Percentiles rank a stretch among this genome's conserved stretches.
phyloP scores from a whole-genome alignment of 208 protist species.

The Trypanosoma cruzi region DNA sequence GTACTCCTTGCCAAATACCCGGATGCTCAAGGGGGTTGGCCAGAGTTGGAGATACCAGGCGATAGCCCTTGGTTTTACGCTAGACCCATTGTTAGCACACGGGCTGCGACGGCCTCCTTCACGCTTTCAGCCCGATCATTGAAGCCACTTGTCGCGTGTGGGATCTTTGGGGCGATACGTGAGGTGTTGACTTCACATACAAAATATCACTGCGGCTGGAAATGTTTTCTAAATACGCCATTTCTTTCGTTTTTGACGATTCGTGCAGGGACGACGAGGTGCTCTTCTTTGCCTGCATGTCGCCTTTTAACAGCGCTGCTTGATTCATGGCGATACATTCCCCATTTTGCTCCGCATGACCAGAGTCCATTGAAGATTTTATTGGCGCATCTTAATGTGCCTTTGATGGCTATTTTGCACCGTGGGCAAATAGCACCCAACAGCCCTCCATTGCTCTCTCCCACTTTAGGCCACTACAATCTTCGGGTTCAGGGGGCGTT shows the following conservation, averaged over 20 bases:
- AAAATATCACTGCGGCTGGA: constrained; percentile 31
- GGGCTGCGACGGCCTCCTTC: constrained; percentile 30
- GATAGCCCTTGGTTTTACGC: constrained; percentile 47
- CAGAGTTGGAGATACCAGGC: constrained; percentile 38
- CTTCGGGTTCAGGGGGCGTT: constrained; percentile 60
- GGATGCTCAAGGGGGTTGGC: constrained; percentile 80
- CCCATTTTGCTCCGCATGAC: constrained; percentile 51
- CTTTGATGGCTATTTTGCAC: constrained; percentile 57
- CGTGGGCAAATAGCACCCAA: constrained; percentile 31
- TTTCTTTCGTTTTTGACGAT: constrained; percentile 57
- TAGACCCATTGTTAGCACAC: constrained; percentile 25
- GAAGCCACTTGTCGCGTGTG: constrained; percentile 31
- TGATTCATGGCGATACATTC: constrained; percentile 64
- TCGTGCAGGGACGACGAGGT: constrained; percentile 28
- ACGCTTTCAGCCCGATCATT: constrained; percentile 30
- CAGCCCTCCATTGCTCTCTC: constrained; percentile 29
- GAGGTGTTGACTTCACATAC: constrained; percentile 17
- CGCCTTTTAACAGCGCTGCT: constrained; percentile 56
- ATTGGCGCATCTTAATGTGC: constrained; percentile 69
- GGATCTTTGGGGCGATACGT: constrained; percentile 30
- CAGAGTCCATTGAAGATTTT: constrained; percentile 70
- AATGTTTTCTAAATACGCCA: constrained; percentile 53
- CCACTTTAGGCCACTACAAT: constrained; percentile 62
- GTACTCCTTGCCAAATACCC: constrained; percentile 79
- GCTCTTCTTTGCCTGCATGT: constrained; percentile 43